Base-by-base conservation (phyloP, 1,139 yeast species). In the Debaryomyces coudertii region DNA sequence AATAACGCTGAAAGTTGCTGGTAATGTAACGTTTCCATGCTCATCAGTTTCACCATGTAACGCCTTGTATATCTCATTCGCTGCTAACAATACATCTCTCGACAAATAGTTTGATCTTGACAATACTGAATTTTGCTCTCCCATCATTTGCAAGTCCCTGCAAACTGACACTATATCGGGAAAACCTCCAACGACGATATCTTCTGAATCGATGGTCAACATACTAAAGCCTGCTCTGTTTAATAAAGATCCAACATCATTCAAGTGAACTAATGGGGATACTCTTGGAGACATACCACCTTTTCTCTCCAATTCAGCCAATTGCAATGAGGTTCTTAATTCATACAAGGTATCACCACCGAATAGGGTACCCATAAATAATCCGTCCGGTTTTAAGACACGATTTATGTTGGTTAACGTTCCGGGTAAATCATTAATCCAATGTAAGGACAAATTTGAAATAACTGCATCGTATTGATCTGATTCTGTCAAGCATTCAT, bases 341-440 rank as follows among this genome's bases (percentile, higher is more conserved):
- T 89, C 96, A 57, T 82, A 89, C 23, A 89, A 68, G 1, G 95
- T 85, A 61, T 89, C 96, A 5, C 93, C 95, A 6, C 95, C 95
- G 56, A 87, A 79, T 73, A 89, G 77, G n/a, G 90, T 80, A 1
- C 87, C 95, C 77, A 89, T 76, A 55, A 89, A 87, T 61, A 90
- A 72, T 1, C 96, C 95, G 61, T 89, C 96, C 0, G 95, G 95
- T 48, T 82, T 82, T 39, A 89, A 68, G 16, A 87, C 75, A n/a
- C 69, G 61, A 57, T 83, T 82, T 51, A 88, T 76, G 48, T 81
- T 76, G 18, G 69, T 63, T 44, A 88, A 73, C 1, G 82, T 77
- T 1, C 76, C 73, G 0, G 96, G 96, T 22, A 89, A 73, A 55
- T 89, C 93, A 58, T 89, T 89, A 46, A 88, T 83, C 96, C 96